Evolutionary conservation across 2,329 filamentous ascomycete genomes (phyloP).

Genomic region (Arachnomyces sp.): DNA sequence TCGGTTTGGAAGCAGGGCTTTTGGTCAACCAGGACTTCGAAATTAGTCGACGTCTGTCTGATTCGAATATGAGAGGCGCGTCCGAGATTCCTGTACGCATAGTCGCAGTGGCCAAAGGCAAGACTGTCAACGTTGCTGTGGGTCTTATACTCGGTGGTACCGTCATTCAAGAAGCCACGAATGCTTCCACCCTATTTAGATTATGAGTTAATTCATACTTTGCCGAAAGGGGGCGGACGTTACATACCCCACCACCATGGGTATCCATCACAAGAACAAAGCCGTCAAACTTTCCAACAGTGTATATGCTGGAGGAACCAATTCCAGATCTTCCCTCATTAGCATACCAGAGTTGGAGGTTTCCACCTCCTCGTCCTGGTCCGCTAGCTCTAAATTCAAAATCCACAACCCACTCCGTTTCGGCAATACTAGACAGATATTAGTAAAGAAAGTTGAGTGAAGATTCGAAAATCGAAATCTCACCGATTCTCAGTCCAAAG

Average conservation of each 20-base stretch:
- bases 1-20: conserved; percentile 73
- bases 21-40: conserved; percentile 75
- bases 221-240: not conserved
- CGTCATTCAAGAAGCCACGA: conserved; percentile 90
- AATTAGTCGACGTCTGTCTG: conserved; percentile 53
- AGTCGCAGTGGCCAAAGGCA: conserved; percentile 88
- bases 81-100: conserved; percentile 84
- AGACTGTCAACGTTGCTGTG: conserved; percentile 72
- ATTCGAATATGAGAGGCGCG: conserved; percentile 72
- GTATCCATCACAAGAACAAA: conserved; percentile 78
- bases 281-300: conserved; percentile 78
- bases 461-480: conserved; percentile 12
- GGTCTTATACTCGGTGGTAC: conserved; percentile 65
- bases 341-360: conserved; percentile 88
- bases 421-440: conserved; percentile 26
- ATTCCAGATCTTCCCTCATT: conserved; percentile 58
- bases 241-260: conserved; percentile 56
- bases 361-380: conserved; percentile 75
- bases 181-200: conserved; percentile 59
- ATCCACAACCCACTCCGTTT: conserved; percentile 70
- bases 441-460: conserved; percentile 7
- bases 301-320: conserved; percentile 72
- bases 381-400: conserved; percentile 83
- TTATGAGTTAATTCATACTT: not conserved
- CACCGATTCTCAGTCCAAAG: conserved; percentile 63